Evolutionary conservation across 805 yeast species (phyloP), one percentile per base, ranked within the genome.

Genomic region (Ascoidea tarda): DNA sequence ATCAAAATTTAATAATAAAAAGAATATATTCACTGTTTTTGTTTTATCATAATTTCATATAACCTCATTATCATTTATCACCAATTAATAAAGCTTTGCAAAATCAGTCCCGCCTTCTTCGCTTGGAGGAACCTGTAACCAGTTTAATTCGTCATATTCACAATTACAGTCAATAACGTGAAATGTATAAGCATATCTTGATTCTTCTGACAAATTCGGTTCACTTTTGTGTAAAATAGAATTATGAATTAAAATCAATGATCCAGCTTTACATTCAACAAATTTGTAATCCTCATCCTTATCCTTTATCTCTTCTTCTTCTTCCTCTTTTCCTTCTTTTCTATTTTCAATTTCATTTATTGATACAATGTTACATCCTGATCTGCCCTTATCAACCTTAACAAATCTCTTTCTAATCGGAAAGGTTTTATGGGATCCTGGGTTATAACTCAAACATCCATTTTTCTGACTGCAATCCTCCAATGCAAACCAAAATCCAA

Each of bases 401-500:
- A 82, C 84, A 67, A 85, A 82, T 55, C 93, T 69, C 60, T 79
- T 80, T 6, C 70, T 69, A 4, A 86, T 71, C 1, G 80, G 79
- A 44, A 70, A 68, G 5, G 66, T 68, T 62, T 75, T 77, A 61
- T 86, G 93, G 4, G 87, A 76, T 0, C 90, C 91, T 0, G 90
- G 88, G 14, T 76, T 70, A 59, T 74, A 84, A 54, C 79, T 75
- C 16, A 85, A 67, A 54, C 91, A 84, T 0, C 95, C 93, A 63
- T 85, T 85, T 5, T 66, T 67, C 1, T 62, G 53, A 1, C 82
- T 79, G 62, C 93, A 85, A 59, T 83, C 85, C 59, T 86, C 88
- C 56, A 85, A 65, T 0, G 93, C 90, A 61, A 80, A 78, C 95
- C 95, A 85, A 62, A 82, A 86, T 2, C 95, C 95, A 46, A 84